A percentile compares a stretch with the other conserved stretches of the same genome.
phyloP scores from a whole-genome alignment of 345 rosid species.

The Conringia planisiliqua region DNA sequence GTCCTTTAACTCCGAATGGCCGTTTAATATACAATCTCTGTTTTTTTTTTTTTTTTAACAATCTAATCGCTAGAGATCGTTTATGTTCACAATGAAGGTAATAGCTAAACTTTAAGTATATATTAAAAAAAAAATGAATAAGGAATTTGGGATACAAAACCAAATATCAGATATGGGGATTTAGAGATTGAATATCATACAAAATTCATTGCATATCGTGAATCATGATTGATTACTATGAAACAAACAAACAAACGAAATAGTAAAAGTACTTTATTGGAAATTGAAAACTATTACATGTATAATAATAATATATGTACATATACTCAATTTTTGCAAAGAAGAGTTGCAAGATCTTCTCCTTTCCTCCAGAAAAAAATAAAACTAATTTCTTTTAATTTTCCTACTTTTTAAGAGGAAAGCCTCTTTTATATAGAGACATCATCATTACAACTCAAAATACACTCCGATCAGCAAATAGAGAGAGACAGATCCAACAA shows the following conservation, averaged over 20 bases:
- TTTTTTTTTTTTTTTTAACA: no score
- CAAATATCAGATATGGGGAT: background rate
- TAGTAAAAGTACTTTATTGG: background rate
- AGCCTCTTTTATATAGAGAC: constrained; percentile 32
- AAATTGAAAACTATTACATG: background rate
- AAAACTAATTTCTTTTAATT: background rate
- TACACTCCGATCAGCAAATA: constrained; percentile 21
- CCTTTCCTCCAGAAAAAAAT: background rate
- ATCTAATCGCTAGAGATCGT: background rate
- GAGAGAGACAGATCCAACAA: constrained; percentile 21
- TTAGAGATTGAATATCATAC: background rate
- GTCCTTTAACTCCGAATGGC: background rate
- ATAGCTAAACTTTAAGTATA: background rate
- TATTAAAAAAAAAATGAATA: background rate
- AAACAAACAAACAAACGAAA: background rate
- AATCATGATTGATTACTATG: background rate
- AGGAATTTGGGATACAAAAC: background rate
- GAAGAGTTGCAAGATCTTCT: background rate
- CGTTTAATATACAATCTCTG: background rate
- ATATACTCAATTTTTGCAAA: background rate
- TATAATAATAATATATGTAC: background rate
- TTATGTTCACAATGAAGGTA: background rate
- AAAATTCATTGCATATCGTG: background rate
- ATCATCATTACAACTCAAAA: constrained; percentile 31
- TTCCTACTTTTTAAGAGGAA: background rate